phyloP scores from a whole-genome alignment of 305 asterid species.

The Solanum chacoense region DNA sequence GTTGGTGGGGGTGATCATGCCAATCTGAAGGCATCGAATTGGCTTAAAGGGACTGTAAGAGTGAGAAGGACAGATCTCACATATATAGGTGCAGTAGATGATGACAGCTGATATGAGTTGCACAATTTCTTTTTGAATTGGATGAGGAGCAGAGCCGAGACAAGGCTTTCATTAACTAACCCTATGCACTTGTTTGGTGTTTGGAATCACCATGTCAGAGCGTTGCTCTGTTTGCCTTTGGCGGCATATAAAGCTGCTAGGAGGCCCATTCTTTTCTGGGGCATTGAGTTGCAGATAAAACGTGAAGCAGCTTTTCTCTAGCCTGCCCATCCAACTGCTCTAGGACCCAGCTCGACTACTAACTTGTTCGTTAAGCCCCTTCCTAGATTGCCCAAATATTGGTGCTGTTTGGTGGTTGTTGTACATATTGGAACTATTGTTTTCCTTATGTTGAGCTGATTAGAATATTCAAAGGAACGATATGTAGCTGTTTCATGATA shows the following conservation, averaged over 20 bases:
- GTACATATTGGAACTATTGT: constrained; percentile 44
- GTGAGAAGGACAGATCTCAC: constrained; percentile 81
- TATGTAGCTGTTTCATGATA: constrained; percentile 33
- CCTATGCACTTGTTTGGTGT: neutral
- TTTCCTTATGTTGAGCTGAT: constrained; percentile 23
- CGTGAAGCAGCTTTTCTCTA: constrained; percentile 7
- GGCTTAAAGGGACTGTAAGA: constrained; percentile 80
- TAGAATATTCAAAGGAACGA: constrained; percentile 28
- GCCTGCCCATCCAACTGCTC: constrained; percentile 11
- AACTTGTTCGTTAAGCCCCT: constrained; percentile 34
- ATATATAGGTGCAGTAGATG: constrained; percentile 78
- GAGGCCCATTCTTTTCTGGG: constrained; percentile 38
- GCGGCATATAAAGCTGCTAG: constrained; percentile 22
- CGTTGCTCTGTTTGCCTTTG: constrained; percentile 5
- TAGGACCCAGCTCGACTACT: constrained; percentile 33
- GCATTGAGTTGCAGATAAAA: constrained; percentile 15
- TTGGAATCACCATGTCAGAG: constrained; percentile 1
- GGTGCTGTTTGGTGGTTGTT: constrained; percentile 27
- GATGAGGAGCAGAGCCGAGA: neutral
- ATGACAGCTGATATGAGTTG: constrained; percentile 59
- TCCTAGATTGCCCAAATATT: constrained; percentile 25
- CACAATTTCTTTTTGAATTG: constrained; percentile 15
- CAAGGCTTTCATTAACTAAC: neutral
- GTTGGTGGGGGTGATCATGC: constrained; percentile 45
- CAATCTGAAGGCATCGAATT: constrained; percentile 64